These are phyloP conservation scores for Cystobasidiaceae sp. DNA, from an alignment of 1,284 basidiomycete species.

Conservation along the genomic window DNA sequence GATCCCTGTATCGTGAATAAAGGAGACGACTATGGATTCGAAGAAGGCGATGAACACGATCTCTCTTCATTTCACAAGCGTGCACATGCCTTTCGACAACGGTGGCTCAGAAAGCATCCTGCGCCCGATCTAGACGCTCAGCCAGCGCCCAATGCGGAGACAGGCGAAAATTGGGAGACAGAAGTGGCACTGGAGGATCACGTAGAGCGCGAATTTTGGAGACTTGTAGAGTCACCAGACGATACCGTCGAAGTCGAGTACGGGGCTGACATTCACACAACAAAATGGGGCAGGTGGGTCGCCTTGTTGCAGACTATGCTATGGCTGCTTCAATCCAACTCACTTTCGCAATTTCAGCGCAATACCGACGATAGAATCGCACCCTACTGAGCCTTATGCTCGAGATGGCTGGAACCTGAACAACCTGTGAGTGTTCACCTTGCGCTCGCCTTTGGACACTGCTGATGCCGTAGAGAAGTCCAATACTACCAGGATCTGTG, in stretches of 20 bases:
- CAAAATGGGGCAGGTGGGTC: slow-evolving; percentile 84
- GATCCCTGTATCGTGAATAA: slow-evolving; percentile 85
- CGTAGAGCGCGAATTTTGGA: slow-evolving; percentile 95
- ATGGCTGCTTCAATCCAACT: background rate
- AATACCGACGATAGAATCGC: slow-evolving; percentile 88
- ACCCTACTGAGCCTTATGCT: slow-evolving; percentile 79
- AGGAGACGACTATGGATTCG: slow-evolving; percentile 97
- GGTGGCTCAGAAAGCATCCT: slow-evolving; percentile 62
- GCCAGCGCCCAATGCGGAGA: slow-evolving; percentile 33
- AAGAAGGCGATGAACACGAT: slow-evolving; percentile 94
- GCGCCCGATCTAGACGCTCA: slow-evolving; percentile 27
- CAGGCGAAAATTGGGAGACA: slow-evolving; percentile 28
- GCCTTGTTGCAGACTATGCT: background rate
- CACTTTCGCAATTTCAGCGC: slow-evolving; percentile 56
- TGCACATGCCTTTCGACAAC: slow-evolving; percentile 76
- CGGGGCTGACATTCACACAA: slow-evolving; percentile 96
- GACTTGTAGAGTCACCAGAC: slow-evolving; percentile 76
- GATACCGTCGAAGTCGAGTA: slow-evolving; percentile 99
- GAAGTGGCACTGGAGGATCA: slow-evolving; percentile 59
- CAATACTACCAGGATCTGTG: slow-evolving; percentile 42
- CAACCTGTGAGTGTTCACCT: slow-evolving; percentile 68
- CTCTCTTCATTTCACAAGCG: slow-evolving; percentile 87
- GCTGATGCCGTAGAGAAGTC: slow-evolving; percentile 53
- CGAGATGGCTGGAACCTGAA: slow-evolving; percentile 97
- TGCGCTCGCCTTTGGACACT: slow-evolving; percentile 66